Evolutionary conservation across 2,329 filamentous ascomycete species (phyloP).

Genomic region (Colletotrichum trifolii): DNA sequence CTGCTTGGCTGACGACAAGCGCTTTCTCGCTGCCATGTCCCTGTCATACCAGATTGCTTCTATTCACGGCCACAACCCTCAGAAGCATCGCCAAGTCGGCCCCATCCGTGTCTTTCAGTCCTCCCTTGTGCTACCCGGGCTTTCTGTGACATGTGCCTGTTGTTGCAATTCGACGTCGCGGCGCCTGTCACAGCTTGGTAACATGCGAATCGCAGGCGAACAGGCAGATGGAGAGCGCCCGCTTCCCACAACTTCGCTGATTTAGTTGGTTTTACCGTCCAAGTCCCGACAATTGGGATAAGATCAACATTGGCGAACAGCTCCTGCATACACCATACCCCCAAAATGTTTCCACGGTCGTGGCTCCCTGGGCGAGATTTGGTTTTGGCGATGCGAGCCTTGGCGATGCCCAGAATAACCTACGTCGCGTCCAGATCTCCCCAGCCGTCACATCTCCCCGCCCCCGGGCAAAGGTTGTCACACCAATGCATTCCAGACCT

Average conservation of each 20-base stretch:
- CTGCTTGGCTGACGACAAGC: slow-evolving; percentile 27
- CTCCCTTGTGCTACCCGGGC: neutral
- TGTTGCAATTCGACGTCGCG: too few species aligned
- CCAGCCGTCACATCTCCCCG: neutral
- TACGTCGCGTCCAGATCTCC: neutral
- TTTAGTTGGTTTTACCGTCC: neutral
- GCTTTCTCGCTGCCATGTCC: slow-evolving; percentile 16
- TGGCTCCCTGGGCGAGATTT: neutral
- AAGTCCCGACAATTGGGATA: neutral
- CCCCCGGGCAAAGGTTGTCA: neutral
- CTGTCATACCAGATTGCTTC: neutral
- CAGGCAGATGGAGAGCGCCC: neutral
- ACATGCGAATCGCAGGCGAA: too few species aligned
- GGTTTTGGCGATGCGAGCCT: slow-evolving; percentile 17
- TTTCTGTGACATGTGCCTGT: too few species aligned
- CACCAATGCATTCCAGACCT: slow-evolving; percentile 5
- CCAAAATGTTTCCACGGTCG: neutral
- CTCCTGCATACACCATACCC: neutral
- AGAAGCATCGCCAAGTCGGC: slow-evolving; percentile 1
- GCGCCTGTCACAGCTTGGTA: too few species aligned
- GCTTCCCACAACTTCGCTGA: neutral
- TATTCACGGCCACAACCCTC: slow-evolving; percentile 5
- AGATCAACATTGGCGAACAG: neutral
- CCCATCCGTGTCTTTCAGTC: neutral
- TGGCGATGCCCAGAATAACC: slow-evolving; percentile 18